A percentile compares a stretch with the other conserved stretches of the same genome.
Conservation (phyloP, 768 basidiomycete species). For the Podaxis carcinomalis region DNA sequence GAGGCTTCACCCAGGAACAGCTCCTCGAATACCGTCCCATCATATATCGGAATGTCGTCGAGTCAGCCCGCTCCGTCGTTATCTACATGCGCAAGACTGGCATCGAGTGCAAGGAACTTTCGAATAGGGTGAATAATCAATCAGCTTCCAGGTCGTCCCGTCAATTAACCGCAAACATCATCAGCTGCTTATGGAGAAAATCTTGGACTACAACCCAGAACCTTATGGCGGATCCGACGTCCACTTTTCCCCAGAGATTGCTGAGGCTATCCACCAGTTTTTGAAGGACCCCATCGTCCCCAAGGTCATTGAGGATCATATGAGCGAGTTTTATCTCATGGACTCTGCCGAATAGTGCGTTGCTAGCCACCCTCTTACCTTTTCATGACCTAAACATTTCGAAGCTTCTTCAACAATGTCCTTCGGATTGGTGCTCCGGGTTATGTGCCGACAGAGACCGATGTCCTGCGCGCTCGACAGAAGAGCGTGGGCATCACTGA, state of each 20-base stretch:
- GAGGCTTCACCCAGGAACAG: conserved; percentile 79
- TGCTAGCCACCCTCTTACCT: background rate
- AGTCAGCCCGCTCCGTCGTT: conserved; percentile 83
- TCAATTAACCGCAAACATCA: conserved; percentile 3
- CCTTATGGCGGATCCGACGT: conserved; percentile 31
- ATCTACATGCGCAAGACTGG: conserved; percentile 84
- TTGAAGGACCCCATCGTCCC: conserved; percentile 68
- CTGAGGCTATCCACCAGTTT: conserved; percentile 61
- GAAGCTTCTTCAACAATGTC: conserved; percentile 83
- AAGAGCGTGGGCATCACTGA: conserved; percentile 92
- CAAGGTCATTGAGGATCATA: conserved; percentile 50
- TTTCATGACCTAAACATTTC: background rate
- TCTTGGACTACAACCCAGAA: conserved; percentile 56
- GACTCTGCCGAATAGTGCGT: conserved; percentile 89
- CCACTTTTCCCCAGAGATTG: conserved; percentile 58
- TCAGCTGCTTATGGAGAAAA: conserved; percentile 47
- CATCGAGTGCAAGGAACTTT: conserved; percentile 64
- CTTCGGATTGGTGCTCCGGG: conserved; percentile 74
- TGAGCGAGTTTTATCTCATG: conserved; percentile 87
- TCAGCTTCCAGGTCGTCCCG: background rate
- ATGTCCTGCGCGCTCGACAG: conserved; percentile 82
- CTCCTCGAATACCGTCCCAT: conserved; percentile 71
- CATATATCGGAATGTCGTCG: conserved; percentile 84
- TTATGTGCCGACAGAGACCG: conserved; percentile 84
- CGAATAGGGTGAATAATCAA: conserved; percentile 48